Evolutionary conservation across 108 stramenopile species (phyloP), one percentile per base, ranked within the genome.

Genomic region (Cylindrotheca closterium): DNA sequence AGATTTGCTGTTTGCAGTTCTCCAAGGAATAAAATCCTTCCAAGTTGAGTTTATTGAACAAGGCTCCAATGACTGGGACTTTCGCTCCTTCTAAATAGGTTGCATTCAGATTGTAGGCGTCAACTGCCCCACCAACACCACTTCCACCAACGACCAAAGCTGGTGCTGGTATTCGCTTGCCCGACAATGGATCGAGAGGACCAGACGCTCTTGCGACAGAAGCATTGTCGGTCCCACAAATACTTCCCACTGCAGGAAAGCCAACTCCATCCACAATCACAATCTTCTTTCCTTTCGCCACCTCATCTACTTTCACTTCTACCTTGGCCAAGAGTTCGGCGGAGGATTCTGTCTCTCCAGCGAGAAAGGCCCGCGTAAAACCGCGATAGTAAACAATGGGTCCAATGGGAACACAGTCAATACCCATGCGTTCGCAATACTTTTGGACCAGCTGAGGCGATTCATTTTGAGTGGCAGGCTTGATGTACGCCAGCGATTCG

Each of bases 401-500:
- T 26, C 98, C 96, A 33, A 97, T 81, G 5, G 93, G 88, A 1
- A 81, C 71, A 58, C 87, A 87, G 0, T 68, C 70, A 53, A 98
- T 93, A 5, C 96, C 97, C 21, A 77, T 65, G 1, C 61, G 33
- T 48, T 95, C 76, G 63, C 96, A 97, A 80, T 85, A 98, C 22
- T 57, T 59, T 60, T 89, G 77, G 27, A 98, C 84, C 45, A 95
- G 77, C 76, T 97, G 98, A 19, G 82, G 79, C 53, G 73, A 77
- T 70, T 98, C 98, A 65, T 91, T 89, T 77, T 98, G 98, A 18
- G 98, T 98, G 22, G 95, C 96, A 3, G 98, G 98, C 74, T 98
- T 98, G 65, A 98, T 98, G 78, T 98, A 98, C 21, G 95, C 96
- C 47, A 98, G 60, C 17, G 81, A 72, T 25, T 65, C 37, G 21